Evolutionary conservation across 176 grass and related monocot species (phyloP), one percentile per base, ranked within the genome.

Genomic region (Zizania latifolia): DNA sequence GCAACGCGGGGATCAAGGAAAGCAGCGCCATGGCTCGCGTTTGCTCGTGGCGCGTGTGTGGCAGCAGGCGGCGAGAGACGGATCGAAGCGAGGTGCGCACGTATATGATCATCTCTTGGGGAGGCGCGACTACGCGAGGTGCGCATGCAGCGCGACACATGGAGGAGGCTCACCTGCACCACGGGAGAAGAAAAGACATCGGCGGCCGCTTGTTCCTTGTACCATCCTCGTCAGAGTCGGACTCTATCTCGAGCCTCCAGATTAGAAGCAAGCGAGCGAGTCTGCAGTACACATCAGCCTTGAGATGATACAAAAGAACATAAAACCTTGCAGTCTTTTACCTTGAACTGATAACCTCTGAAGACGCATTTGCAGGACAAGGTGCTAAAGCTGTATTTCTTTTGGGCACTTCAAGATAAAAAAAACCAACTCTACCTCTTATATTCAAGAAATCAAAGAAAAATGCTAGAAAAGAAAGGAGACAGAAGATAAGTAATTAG

Each of bases 141-240:
- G 38, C 6, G 22, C 77, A 86, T 81, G 84, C 84, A 86, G 15
- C 33, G 5, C 35, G 84, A 86, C 84, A 86, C 84, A 86, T 86
- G 77, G 77, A 5, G 12, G 34, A 78, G 45, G 44, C 58, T 64
- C 13, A 30, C 2, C 11, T 6, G 58, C 35, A 66, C 31, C 13
- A 55, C 32, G 36, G 13, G 48, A 48, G 35, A 79, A 29, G 76
- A 43, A 37, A 43, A 37, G 68, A 85, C 83, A 61, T 11, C 46
- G n/a, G 33, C 21, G 12, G 77, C 62, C 76, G 61, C 65, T 77
- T 13, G 16, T 51, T 19, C 6, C 17, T 2, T 8, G 19, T n/a
- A 3, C 46, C 16, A 7, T n/a, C 28, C 10, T 59, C n/a, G 12
- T 34, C 46, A 4, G 21, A 19, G 11, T 59, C 51, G 59, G 35